A percentile compares a stretch with the other conserved stretches of the same genome.
Evolutionary conservation across 441 rosid genomes (phyloP).

Genomic region (Capsella rubella): DNA sequence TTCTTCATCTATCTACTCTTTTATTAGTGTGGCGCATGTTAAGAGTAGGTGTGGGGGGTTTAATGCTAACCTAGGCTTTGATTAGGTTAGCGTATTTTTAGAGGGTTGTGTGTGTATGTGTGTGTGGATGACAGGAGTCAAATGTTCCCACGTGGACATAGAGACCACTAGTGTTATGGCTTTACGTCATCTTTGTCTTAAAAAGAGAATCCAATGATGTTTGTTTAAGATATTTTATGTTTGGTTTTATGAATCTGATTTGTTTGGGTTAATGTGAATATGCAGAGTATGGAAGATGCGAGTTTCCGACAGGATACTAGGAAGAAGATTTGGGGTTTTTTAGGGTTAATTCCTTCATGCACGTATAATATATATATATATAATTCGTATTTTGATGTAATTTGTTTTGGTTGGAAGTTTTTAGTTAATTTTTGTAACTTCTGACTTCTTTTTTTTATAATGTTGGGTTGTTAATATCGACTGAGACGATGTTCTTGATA

Average conservation of each 20-base stretch:
- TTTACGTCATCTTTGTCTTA: neutral
- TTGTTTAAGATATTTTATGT: slow-evolving; percentile 1
- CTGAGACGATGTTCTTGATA: slow-evolving; percentile 21
- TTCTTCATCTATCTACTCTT: neutral
- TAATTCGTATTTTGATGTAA: slow-evolving; percentile 26
- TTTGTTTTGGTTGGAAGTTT: slow-evolving; percentile 24
- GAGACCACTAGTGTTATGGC: slow-evolving; percentile 14
- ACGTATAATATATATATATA: neutral
- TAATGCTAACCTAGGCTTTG: neutral
- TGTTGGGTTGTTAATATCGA: slow-evolving; percentile 37
- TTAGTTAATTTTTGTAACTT: slow-evolving; percentile 35
- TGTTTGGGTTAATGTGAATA: slow-evolving; percentile 7
- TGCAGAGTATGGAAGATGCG: slow-evolving; percentile 79
- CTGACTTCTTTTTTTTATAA: slow-evolving; percentile 16
- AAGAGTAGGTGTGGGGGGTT: slow-evolving; percentile 4
- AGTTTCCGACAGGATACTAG: slow-evolving; percentile 76
- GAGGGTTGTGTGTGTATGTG: neutral
- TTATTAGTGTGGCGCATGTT: slow-evolving; percentile 11
- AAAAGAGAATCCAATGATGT: slow-evolving; percentile 32
- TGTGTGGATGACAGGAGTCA: slow-evolving; percentile 23
- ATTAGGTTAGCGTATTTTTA: slow-evolving; percentile 26
- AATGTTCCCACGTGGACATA: slow-evolving; percentile 42
- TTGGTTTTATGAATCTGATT: neutral
- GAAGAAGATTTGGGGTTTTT: neutral
- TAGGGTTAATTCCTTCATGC: slow-evolving; percentile 17